phyloP scores from a whole-genome alignment of 495 filamentous ascomycete species.

The Cladorrhinum samala region DNA sequence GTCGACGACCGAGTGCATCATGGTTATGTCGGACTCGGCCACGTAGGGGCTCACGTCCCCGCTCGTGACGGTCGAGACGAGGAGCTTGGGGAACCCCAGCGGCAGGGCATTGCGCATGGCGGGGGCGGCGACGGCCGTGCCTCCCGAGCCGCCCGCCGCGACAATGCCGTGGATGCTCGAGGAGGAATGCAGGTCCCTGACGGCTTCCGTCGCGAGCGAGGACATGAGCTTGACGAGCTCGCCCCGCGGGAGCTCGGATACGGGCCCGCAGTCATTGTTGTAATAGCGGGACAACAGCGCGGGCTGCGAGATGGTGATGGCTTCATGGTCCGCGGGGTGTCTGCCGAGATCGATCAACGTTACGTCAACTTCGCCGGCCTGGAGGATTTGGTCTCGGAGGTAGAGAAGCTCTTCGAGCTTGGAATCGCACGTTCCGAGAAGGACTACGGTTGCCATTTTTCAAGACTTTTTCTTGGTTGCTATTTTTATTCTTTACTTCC shows the following conservation, averaged over 20 bases:
- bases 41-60: conserved; percentile 54
- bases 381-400: conserved; percentile 40
- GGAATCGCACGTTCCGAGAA: conserved; percentile 65
- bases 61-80: conserved; percentile 62
- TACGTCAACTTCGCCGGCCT: conserved; percentile 25
- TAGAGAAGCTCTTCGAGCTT: conserved; percentile 58
- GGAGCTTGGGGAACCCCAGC: conserved; percentile 60
- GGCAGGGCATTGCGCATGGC: conserved; percentile 56
- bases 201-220: conserved; percentile 28
- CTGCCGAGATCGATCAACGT: conserved; percentile 55
- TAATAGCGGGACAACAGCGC: conserved; percentile 18
- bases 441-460: conserved; percentile 41
- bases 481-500: too few species aligned
- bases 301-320: conserved; percentile 42
- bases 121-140: conserved; percentile 49
- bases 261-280: background rate
- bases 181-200: conserved; percentile 29
- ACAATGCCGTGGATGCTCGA: conserved; percentile 49
- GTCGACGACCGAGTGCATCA: conserved; percentile 67
- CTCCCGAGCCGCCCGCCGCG: conserved; percentile 51
- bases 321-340: conserved; percentile 29
- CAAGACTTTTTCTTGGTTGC: background rate
- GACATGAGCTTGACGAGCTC: conserved; percentile 49
- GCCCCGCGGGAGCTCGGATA: conserved; percentile 35
- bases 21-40: conserved; percentile 59